These are phyloP conservation scores for Articulospora tetracladia DNA, from an alignment of 495 filamentous ascomycete species.

Conservation along the genomic window DNA sequence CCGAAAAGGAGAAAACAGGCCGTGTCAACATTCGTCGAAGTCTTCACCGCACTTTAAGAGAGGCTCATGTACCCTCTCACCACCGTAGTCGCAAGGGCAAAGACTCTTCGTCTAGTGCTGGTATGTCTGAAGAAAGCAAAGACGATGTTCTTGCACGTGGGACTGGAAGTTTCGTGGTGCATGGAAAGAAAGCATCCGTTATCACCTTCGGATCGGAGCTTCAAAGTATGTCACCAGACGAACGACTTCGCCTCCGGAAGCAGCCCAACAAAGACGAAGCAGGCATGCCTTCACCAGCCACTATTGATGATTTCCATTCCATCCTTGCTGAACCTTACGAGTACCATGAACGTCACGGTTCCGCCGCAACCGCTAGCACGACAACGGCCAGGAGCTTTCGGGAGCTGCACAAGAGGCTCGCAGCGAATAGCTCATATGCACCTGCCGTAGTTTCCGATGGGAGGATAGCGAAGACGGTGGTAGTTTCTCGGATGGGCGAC, in stretches of 20 bases:
- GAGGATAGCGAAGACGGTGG: constrained; percentile 52
- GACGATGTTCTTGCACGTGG: constrained; percentile 71
- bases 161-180: constrained; percentile 86
- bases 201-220: constrained; percentile 92
- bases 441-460: constrained; percentile 42
- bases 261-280: constrained; percentile 21
- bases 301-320: constrained; percentile 35
- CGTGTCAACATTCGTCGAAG: constrained; percentile 67
- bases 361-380: constrained; percentile 50
- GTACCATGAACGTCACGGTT: constrained; percentile 41
- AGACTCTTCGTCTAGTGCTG: constrained; percentile 62
- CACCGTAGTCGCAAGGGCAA: constrained; percentile 72
- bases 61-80: constrained; percentile 63
- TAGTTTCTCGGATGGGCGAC: constrained; percentile 52
- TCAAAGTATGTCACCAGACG: constrained; percentile 75
- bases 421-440: constrained; percentile 33
- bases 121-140: constrained; percentile 59
- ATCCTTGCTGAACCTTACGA: constrained; percentile 30
- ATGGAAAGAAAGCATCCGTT: constrained; percentile 96
- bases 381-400: constrained; percentile 53
- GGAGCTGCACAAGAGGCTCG: constrained; percentile 38
- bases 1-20: constrained; percentile 39
- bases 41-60: constrained; percentile 90
- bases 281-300: constrained; percentile 1
- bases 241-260: constrained; percentile 51